Evolutionary conservation across 148 eudicot species (phyloP), one percentile per base, ranked within the genome.

Genomic region (Chenopodium quinoa): DNA sequence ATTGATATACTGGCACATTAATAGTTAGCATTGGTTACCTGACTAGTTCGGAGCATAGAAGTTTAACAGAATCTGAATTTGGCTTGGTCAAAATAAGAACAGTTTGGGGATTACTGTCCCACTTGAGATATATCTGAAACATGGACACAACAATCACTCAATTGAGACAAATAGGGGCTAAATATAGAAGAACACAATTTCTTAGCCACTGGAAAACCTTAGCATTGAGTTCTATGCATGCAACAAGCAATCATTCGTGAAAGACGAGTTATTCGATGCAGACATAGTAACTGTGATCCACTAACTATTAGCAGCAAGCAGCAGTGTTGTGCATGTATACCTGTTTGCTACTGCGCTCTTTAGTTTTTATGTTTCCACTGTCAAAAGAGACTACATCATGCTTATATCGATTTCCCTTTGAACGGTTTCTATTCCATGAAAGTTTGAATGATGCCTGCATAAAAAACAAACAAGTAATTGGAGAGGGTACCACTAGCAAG

Each of bases 321-420:
- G 25, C 62, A 62, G 17, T 17, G 20, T 29, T 9, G 9, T 20
- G 23, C 68, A 83, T 78, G 71, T 60, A 71, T 95, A 94, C 99
- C 99, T 96, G 98, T 83, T 91, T 96, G 83, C 98, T 96, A 87
- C 97, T 96, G 48, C 98, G 95, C 78, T 91, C 93, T 47, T 97
- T 90, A 27, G 97, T 89, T 79, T 92, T 86, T 74, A 96, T 96
- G 86, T 94, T 87, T 74, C 99, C 99, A 87, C 85, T 92, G 66
- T 92, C 99, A 81, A 96, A 94, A 83, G 99, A 96, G 78, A 96
- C 99, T 58, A 96, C 80, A 54, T 96, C 98, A 71, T 94, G 98
- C 85, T 94, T 94, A 78, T 93, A 94, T 79, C 91, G 98, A 83
- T 94, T 93, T 84, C 89, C 86, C 16, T 91, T 89, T 78, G 91